Base-by-base conservation (phyloP, 345 rosid species). In the Combretum micranthum region DNA sequence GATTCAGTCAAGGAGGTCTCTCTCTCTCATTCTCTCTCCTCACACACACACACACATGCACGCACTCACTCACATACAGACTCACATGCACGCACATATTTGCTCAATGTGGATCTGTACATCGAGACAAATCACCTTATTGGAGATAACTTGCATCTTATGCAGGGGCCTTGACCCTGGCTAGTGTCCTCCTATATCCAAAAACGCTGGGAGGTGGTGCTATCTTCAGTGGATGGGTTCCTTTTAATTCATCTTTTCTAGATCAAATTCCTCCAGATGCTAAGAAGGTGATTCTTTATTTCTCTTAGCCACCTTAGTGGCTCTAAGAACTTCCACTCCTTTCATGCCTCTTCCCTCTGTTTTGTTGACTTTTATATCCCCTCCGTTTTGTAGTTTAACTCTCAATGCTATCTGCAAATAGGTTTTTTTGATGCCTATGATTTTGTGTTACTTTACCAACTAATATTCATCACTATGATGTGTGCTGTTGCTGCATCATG, bases 1-100 rank as follows among this genome's bases (percentile, higher is more conserved):
- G 97, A 50, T 78, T 90, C 62, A 87, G 97, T 79, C 97, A 90
- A 85, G 93, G 88, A 83, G 97, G 93, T 84, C 32, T 23, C 37
- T 62, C 43, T 69, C 68, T 67, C 70, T 64, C 63, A 53, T 8
- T 17, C 42, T 19, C 19, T 25, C 56, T 5, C 25, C 4, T 6
- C 14, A 11, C 55, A 11, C 50, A 19, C 55, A 46, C 71, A 32
- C 15, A n/a, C 22, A 21, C 48, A 26, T 17, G 13, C 17, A 8
- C 20, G 17, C 47, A 53, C 13, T 42, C 47, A 20, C 21, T 16
- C 11, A 16, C 26, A 8, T 49, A 26, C 44, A 12, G 16, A 16
- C 23, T 12, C 43, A 23, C 18, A 17, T 21, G 21, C 42, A 4
- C 20, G 15, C 25, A 12, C 61, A 32, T 14, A 56, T 37, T 4